Conservation (phyloP, 2,329 filamentous ascomycete genomes). For the Aspergillus ochraceus region DNA sequence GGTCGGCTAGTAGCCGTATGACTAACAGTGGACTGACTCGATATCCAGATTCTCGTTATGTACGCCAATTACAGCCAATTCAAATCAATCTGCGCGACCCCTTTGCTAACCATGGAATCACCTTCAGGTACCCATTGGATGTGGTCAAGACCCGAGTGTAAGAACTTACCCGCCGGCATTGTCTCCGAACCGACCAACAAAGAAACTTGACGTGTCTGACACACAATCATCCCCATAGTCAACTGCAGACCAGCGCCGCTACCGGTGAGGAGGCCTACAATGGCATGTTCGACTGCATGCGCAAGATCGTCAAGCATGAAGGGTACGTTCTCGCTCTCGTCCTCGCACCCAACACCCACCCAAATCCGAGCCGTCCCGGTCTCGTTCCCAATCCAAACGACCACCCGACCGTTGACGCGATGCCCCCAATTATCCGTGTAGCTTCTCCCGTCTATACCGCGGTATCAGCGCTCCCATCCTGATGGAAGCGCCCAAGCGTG, state of each 20-base stretch:
- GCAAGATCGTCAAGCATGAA: conserved; percentile 94
- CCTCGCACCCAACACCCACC: background rate
- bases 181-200: background rate
- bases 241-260: conserved; percentile 76
- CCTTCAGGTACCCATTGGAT: conserved; percentile 88
- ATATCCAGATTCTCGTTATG: conserved; percentile 77
- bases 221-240: conserved; percentile 52
- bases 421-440: conserved; percentile 36
- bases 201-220: background rate
- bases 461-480: conserved; percentile 94
- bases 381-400: background rate
- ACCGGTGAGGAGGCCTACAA: conserved; percentile 82
- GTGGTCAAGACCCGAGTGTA: conserved; percentile 98
- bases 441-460: conserved; percentile 87
- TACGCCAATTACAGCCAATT: conserved; percentile 47
- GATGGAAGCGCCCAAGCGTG: conserved; percentile 96
- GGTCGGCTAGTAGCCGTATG: background rate
- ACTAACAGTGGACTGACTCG: background rate
- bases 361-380: background rate
- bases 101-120: background rate
- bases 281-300: conserved; percentile 97
- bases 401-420: background rate
- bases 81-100: background rate
- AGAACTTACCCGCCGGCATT: conserved; percentile 40
- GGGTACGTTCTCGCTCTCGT: conserved; percentile 60